Evolutionary conservation across 2,329 filamentous ascomycete species (phyloP).

Genomic region (Scedosporium dehoogii): DNA sequence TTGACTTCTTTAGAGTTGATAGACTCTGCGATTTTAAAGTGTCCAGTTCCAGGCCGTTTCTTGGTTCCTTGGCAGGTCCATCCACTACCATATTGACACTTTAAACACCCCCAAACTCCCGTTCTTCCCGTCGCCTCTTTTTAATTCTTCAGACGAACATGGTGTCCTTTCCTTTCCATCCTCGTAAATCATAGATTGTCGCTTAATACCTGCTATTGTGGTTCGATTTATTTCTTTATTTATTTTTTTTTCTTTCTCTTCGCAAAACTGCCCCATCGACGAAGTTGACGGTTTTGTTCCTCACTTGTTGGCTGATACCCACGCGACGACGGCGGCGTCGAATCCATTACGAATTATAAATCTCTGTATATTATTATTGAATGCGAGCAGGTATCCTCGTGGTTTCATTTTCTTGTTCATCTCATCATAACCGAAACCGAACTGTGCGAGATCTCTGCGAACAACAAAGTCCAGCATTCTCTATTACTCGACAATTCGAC

Average conservation of each 20-base stretch:
- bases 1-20: neutral
- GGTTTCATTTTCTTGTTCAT: too few relatives aligned
- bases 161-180: neutral
- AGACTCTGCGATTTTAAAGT: neutral
- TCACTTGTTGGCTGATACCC: too few relatives aligned
- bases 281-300: too few relatives aligned
- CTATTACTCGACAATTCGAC: neutral
- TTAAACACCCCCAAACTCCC: neutral
- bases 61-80: neutral
- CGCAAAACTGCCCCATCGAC: too few relatives aligned
- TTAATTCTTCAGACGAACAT: neutral
- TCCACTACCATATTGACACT: neutral
- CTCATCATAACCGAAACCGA: too few relatives aligned
- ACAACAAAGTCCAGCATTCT: neutral
- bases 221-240: too few relatives aligned
- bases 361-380: too few relatives aligned
- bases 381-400: too few relatives aligned
- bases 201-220: neutral
- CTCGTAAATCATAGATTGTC: neutral
- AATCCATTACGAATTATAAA: too few relatives aligned
- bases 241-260: neutral
- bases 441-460: too few relatives aligned
- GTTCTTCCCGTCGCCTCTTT: neutral
- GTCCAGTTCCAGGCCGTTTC: neutral
- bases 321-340: too few relatives aligned